These are phyloP conservation scores for Diaporthe australafricana DNA, from an alignment of 2,329 filamentous ascomycete genomes.

Conservation along the genomic window DNA sequence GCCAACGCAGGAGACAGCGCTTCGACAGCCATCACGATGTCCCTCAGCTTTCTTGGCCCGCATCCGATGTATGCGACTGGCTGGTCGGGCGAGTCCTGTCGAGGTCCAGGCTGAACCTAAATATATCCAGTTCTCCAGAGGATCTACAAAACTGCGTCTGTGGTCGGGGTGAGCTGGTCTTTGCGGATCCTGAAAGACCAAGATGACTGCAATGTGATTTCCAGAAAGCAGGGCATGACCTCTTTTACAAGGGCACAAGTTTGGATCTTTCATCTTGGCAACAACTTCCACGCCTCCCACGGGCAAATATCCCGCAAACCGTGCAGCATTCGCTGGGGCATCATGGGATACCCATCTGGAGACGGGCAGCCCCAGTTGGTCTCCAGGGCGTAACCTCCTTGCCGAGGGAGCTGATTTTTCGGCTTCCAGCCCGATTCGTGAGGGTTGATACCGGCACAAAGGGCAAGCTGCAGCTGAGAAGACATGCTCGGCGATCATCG, in stretches of 20 bases:
- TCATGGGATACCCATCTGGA: background rate
- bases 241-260: background rate
- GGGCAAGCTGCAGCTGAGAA: background rate
- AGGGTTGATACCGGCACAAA: background rate
- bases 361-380: background rate
- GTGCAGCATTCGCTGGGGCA: background rate
- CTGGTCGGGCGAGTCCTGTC: background rate
- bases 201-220: background rate
- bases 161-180: background rate
- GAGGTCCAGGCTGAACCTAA: background rate
- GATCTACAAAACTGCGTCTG: background rate
- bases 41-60: background rate
- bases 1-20: background rate
- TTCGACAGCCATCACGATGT: background rate
- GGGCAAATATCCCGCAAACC: background rate
- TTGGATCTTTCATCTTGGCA: background rate
- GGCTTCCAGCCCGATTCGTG: background rate
- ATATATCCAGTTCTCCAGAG: background rate
- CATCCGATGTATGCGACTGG: background rate
- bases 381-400: background rate
- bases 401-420: background rate
- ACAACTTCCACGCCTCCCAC: background rate
- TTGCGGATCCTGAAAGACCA: background rate
- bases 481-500: background rate
- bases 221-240: background rate